phyloP scores from a whole-genome alignment of 2,329 filamentous ascomycete species.

The Apiospora malaysiana region DNA sequence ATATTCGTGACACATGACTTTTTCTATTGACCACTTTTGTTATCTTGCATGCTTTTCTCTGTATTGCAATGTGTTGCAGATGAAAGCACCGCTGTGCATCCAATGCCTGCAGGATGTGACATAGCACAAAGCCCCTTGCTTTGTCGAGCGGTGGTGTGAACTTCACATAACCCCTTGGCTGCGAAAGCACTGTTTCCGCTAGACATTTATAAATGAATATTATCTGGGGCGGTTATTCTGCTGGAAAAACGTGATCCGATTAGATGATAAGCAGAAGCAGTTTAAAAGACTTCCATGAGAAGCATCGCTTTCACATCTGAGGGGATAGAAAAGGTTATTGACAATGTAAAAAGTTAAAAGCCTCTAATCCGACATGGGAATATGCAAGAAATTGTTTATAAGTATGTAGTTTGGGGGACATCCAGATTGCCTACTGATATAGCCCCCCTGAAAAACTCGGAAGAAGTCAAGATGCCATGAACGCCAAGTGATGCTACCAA shows the following conservation, averaged over 20 bases:
- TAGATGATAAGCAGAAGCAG: too few species aligned
- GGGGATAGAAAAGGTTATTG: background rate
- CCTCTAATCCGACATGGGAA: background rate
- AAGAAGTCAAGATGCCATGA: background rate
- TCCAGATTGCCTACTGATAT: constrained; percentile 13
- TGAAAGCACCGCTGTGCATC: background rate
- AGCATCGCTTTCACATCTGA: too few species aligned
- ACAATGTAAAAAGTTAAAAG: background rate
- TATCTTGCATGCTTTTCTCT: background rate
- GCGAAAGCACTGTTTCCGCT: too few species aligned
- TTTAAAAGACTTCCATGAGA: too few species aligned
- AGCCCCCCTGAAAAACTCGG: background rate
- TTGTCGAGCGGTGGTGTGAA: background rate
- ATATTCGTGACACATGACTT: background rate
- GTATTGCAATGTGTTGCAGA: too few species aligned
- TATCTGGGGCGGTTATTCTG: too few species aligned
- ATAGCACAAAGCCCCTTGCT: background rate
- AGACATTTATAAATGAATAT: too few species aligned
- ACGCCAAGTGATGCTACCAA: constrained; percentile 8
- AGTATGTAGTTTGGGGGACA: background rate
- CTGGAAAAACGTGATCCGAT: too few species aligned
- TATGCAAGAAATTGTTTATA: background rate
- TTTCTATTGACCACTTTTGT: background rate
- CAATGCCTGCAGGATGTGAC: background rate
- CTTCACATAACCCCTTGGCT: background rate